Evolutionary conservation across 306 rosid species (phyloP).

Genomic region (Quercus parvula): DNA sequence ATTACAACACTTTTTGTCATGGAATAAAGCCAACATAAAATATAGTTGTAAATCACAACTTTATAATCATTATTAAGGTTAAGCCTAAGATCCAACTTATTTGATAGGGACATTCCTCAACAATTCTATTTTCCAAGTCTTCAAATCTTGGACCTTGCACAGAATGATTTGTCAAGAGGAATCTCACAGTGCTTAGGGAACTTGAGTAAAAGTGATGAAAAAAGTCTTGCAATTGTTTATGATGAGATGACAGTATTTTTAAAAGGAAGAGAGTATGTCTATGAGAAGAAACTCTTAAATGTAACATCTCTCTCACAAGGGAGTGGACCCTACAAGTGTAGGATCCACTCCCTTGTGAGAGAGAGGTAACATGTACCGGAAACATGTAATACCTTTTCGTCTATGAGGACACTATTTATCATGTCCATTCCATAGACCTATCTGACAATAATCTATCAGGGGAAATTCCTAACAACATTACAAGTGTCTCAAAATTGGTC

Average conservation of each 20-base stretch:
- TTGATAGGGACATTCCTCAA: neutral
- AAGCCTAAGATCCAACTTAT: neutral
- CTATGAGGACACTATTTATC: neutral
- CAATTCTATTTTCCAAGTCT: neutral
- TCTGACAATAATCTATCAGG: slow-evolving; percentile 6
- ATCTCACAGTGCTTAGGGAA: neutral
- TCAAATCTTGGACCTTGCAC: neutral
- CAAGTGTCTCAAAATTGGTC: neutral
- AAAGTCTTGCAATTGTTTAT: fast-evolving
- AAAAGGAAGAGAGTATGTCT: neutral
- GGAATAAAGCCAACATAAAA: no score
- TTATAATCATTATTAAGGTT: neutral
- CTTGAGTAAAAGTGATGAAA: neutral
- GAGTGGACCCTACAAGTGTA: no score
- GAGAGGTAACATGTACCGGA: no score
- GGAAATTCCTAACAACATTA: neutral
- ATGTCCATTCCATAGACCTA: neutral
- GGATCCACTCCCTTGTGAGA: no score
- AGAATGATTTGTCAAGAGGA: neutral
- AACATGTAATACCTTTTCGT: no score
- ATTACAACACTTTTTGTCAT: no score
- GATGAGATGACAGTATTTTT: neutral
- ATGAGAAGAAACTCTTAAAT: no score
- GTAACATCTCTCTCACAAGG: no score
- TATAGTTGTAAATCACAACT: no score